These are phyloP conservation scores for Thielaviopsis musarum DNA, from an alignment of 2,329 filamentous ascomycete genomes.

Conservation along the genomic window DNA sequence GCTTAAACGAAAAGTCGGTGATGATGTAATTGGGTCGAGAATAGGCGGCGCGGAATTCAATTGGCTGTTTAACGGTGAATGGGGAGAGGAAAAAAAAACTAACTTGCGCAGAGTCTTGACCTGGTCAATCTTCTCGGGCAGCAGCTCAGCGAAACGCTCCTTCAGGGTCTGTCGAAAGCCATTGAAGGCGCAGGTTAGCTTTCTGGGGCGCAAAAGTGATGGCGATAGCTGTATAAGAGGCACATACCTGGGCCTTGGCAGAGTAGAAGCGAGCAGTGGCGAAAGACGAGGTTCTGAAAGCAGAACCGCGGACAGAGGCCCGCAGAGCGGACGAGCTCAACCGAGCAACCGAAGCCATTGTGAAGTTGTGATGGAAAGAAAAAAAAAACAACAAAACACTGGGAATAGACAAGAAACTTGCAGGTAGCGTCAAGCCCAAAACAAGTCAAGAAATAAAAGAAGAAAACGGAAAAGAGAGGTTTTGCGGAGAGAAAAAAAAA, in stretches of 20 bases:
- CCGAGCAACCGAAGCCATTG: slow-evolving; percentile 74
- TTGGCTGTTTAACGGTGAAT: background rate
- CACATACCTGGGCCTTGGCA: slow-evolving; percentile 63
- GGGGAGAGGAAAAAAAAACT: slow-evolving; percentile 21
- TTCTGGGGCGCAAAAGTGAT: background rate
- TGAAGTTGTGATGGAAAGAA: slow-evolving; percentile 19
- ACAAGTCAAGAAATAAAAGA: slow-evolving; percentile 14
- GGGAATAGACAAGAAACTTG: slow-evolving; percentile 14
- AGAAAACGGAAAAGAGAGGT: slow-evolving; percentile 12
- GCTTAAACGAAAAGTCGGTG: background rate
- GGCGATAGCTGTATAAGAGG: background rate
- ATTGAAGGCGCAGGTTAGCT: slow-evolving; percentile 12
- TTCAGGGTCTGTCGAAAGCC: slow-evolving; percentile 58
- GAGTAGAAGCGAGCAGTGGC: slow-evolving; percentile 83
- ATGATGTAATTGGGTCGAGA: background rate
- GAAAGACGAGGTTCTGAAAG: slow-evolving; percentile 57
- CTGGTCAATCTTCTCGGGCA: slow-evolving; percentile 95
- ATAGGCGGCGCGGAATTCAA: background rate
- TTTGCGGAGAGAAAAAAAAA: slow-evolving; percentile 1
- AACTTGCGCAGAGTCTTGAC: slow-evolving; percentile 98
- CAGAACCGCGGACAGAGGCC: slow-evolving; percentile 50
- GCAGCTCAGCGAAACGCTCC: slow-evolving; percentile 91
- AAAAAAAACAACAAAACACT: slow-evolving; percentile 17
- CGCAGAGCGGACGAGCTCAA: slow-evolving; percentile 68
- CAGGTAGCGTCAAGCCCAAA: slow-evolving; percentile 3